Evolutionary conservation across 2,329 filamentous ascomycete species (phyloP), one percentile per base, ranked within the genome.

Genomic region (Fonsecaea multimorphosa): DNA sequence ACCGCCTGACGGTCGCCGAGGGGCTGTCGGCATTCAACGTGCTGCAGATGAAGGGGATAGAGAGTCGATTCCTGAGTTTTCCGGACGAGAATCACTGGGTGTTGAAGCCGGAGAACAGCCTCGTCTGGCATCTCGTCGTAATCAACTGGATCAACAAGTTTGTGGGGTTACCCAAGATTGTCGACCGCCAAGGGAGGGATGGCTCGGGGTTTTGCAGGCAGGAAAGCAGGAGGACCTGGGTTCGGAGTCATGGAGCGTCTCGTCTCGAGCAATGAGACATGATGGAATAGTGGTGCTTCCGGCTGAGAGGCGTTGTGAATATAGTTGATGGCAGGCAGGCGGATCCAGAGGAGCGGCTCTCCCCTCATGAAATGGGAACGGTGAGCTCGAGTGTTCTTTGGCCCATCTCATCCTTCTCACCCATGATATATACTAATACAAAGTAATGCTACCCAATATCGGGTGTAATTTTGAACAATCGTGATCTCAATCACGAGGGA

Each of bases 81-180:
- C 91, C 92, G 0, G 92, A 91, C 74, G 90, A 92, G 77, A 87
- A 88, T 58, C 89, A 91, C 72, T 90, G 92, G 92, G 93, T 97
- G 3, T 75, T 97, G 61, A 96, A 97, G 76, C 91, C 90, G 0
- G 94, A 97, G 78, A 98, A 98, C 77, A 91, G 89, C 2, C 80
- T 97, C 19, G 84, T 96, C 22, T 98, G 95, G 95, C 93, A 98
- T 74, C 86, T 86, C 63, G 91, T 92, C 64, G 93, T 98, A 16
- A 75, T 97, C 32, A 87, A 87, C 63, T 97, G 91, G 87, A 87
- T 90, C 71, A 88, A 88, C 74, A 82, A 81, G 68, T 83, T 86
- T 73, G 83, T 82, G 1, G 86, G 85, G 1, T 72, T 87, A 63
- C 78, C 81, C 27, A 75, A 78, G n/a, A 78, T 82, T 58, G 74